A percentile compares a stretch with the other conserved stretches of the same genome.
Evolutionary conservation across 306 rosid genomes (phyloP).

Genomic region (Quercus glauca): DNA sequence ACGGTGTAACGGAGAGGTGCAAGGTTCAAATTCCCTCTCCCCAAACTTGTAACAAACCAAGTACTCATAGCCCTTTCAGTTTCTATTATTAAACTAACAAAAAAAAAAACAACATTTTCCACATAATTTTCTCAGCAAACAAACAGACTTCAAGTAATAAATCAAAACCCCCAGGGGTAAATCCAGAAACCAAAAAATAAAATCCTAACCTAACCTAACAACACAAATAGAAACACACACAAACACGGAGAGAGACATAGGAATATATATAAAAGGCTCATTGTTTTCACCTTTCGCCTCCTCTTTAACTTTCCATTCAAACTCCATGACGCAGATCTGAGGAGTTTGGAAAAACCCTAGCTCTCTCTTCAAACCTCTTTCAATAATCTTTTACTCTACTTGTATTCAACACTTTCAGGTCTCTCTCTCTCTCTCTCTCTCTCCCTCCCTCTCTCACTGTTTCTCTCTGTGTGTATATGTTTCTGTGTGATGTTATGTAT

Average conservation of each 20-base stretch:
- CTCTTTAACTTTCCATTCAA: slow-evolving; percentile 34
- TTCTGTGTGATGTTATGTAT: not conserved
- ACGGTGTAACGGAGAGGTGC: not conserved
- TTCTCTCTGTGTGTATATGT: not conserved
- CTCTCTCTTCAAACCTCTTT: slow-evolving; percentile 13
- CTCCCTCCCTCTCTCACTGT: not conserved
- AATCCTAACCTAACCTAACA: slow-evolving; percentile 18
- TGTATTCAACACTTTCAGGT: slow-evolving; percentile 35
- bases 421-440: slow-evolving; percentile 5
- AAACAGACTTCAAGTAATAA: not conserved
- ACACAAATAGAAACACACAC: not conserved
- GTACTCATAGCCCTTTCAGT: no score
- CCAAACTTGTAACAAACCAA: no score
- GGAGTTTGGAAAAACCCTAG: slow-evolving; percentile 73
- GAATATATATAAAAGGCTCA: slow-evolving; percentile 23
- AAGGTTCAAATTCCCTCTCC: no score
- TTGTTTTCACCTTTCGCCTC: slow-evolving; percentile 29
- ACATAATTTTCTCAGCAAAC: not conserved
- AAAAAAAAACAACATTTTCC: no score
- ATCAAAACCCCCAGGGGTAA: not conserved
- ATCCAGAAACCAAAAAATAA: not conserved
- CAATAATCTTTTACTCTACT: slow-evolving; percentile 5
- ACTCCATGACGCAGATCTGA: slow-evolving; percentile 99
- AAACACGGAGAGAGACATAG: not conserved
- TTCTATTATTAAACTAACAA: no score